These are phyloP conservation scores for Syzygium malaccense DNA, from an alignment of 441 rosid species.

Conservation along the genomic window DNA sequence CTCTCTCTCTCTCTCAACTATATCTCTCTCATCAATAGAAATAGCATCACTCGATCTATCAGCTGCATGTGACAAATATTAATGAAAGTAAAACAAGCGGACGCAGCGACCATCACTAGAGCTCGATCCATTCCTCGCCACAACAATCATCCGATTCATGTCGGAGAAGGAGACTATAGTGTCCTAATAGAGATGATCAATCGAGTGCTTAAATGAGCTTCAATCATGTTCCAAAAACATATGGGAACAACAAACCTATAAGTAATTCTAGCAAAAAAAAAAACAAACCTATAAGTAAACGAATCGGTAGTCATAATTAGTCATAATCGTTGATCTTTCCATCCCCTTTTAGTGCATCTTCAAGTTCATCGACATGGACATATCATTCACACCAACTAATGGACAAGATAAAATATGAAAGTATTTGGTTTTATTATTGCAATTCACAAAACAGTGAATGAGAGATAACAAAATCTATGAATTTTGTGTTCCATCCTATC, in stretches of 20 bases:
- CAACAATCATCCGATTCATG: background rate
- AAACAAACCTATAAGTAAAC: too few relatives aligned
- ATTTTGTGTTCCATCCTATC: too few relatives aligned
- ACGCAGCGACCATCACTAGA: background rate
- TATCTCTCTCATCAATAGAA: background rate
- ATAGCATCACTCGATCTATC: background rate
- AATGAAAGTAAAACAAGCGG: background rate
- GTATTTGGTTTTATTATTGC: accelerated
- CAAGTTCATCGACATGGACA: too few relatives aligned
- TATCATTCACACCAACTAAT: background rate
- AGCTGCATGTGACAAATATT: background rate
- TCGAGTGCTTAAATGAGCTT: too few relatives aligned
- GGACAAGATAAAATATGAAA: background rate
- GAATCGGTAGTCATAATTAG: too few relatives aligned
- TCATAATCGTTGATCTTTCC: too few relatives aligned
- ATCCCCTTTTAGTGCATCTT: too few relatives aligned
- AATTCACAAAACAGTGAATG: accelerated
- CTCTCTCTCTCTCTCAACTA: background rate
- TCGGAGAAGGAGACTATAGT: too few relatives aligned
- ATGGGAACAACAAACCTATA: too few relatives aligned
- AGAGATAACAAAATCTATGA: accelerated
- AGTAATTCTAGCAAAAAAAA: too few relatives aligned
- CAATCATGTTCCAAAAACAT: too few relatives aligned
- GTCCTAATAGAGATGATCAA: too few relatives aligned
- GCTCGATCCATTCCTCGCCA: background rate